phyloP scores from a whole-genome alignment of 345 rosid genomes.

The Ricinus communis region DNA sequence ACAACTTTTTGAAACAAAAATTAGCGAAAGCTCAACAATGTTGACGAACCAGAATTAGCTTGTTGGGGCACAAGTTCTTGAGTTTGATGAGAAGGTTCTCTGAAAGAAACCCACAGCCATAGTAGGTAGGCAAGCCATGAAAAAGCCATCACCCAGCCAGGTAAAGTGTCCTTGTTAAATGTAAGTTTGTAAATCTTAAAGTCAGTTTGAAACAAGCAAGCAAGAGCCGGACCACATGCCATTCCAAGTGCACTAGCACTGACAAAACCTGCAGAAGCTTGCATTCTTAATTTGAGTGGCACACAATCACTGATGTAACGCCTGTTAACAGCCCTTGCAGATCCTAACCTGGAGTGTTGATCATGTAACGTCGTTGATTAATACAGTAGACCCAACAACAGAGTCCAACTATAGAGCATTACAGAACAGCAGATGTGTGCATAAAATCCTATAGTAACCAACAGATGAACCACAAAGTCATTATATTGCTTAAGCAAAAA shows the following conservation, averaged over 20 bases:
- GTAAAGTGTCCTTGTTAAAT: slow-evolving; percentile 76
- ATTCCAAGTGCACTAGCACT: slow-evolving; percentile 99
- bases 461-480: too few species aligned
- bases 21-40: neutral
- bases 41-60: slow-evolving; percentile 46
- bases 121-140: slow-evolving; percentile 83
- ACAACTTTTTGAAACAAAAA: too few species aligned
- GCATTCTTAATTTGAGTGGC: slow-evolving; percentile 81
- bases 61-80: slow-evolving; percentile 41
- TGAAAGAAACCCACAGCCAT: slow-evolving; percentile 86
- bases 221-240: slow-evolving; percentile 99
- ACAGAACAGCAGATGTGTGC: too few species aligned
- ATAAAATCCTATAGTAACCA: too few species aligned
- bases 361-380: neutral
- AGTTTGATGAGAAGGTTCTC: slow-evolving; percentile 62
- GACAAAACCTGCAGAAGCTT: slow-evolving; percentile 97
- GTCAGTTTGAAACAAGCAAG: slow-evolving; percentile 79
- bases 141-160: slow-evolving; percentile 96
- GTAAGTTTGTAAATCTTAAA: slow-evolving; percentile 77
- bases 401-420: neutral
- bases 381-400: neutral
- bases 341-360: slow-evolving; percentile 64
- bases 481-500: neutral
- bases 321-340: slow-evolving; percentile 97
- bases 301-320: slow-evolving; percentile 97